Conservation (phyloP, 1,139 yeast species). For the Protomyces inundatus region DNA sequence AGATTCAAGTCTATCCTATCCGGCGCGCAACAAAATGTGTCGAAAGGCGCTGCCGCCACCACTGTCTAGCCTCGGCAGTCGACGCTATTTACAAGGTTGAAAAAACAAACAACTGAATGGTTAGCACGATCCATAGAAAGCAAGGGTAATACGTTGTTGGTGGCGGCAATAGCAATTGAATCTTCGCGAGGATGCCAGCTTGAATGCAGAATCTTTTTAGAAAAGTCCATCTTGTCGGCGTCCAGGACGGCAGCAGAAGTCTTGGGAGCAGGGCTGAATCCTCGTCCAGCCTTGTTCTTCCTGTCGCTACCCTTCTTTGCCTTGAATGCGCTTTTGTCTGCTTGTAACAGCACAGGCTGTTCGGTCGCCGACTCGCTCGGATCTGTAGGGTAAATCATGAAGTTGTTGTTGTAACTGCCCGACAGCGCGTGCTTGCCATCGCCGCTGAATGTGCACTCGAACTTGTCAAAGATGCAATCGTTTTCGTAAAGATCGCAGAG, state of each 20-base stretch:
- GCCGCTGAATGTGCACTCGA: constrained; percentile 92
- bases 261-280: constrained; percentile 19
- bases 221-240: constrained; percentile 84
- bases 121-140: constrained; percentile 12
- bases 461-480: constrained; percentile 97
- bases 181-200: constrained; percentile 99
- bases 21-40: constrained; percentile 3
- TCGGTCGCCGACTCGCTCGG: constrained; percentile 52
- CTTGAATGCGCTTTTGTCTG: constrained; percentile 96
- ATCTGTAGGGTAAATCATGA: constrained; percentile 83
- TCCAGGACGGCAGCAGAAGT: constrained; percentile 37
- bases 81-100: constrained; percentile 36
- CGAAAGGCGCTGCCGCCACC: neutral
- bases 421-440: constrained; percentile 92
- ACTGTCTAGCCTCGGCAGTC: neutral
- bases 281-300: constrained; percentile 25
- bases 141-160: constrained; percentile 74
- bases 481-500: constrained; percentile 96
- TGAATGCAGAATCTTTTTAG: constrained; percentile 87
- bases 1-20: constrained; percentile 4
- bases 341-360: constrained; percentile 79
- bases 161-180: constrained; percentile 96
- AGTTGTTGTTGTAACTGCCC: constrained; percentile 94
- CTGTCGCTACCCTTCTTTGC: constrained; percentile 53
- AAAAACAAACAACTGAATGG: constrained; percentile 41